phyloP scores from a whole-genome alignment of 2,329 filamentous ascomycete genomes.

The Penicillium verrucosum region DNA sequence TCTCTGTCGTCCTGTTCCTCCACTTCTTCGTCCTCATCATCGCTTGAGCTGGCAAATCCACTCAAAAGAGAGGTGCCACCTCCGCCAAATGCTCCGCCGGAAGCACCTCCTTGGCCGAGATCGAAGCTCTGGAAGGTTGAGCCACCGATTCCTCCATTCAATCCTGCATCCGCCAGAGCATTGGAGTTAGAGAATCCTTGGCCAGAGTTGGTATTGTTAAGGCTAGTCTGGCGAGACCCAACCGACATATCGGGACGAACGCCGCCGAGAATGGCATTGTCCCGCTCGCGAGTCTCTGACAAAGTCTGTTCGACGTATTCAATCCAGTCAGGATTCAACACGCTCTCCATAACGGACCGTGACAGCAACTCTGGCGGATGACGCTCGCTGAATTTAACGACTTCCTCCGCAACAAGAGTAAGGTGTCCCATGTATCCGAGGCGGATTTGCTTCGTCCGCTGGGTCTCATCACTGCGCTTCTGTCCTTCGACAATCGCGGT shows the following conservation, averaged over 20 bases:
- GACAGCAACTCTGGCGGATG: slow-evolving; percentile 86
- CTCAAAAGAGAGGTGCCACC: slow-evolving; percentile 67
- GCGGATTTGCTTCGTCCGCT: slow-evolving; percentile 78
- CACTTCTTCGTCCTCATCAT: slow-evolving; percentile 94
- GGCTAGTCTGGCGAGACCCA: slow-evolving; percentile 68
- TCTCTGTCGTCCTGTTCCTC: slow-evolving; percentile 60
- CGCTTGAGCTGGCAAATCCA: slow-evolving; percentile 90
- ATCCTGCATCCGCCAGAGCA: slow-evolving; percentile 74
- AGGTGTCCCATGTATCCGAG: slow-evolving; percentile 98
- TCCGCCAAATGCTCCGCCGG: slow-evolving; percentile 68
- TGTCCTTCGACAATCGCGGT: slow-evolving; percentile 91
- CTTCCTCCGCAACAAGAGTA: slow-evolving; percentile 94
- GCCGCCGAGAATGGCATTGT: slow-evolving; percentile 96
- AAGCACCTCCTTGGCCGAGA: slow-evolving; percentile 62
- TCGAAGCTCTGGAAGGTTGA: slow-evolving; percentile 61
- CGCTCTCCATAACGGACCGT: slow-evolving; percentile 77
- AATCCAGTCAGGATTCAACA: slow-evolving; percentile 87
- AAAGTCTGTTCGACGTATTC: slow-evolving; percentile 91
- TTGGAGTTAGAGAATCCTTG: slow-evolving; percentile 60
- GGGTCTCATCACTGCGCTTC: slow-evolving; percentile 77
- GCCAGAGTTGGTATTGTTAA: slow-evolving; percentile 57
- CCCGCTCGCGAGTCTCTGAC: slow-evolving; percentile 87
- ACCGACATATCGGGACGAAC: slow-evolving; percentile 88
- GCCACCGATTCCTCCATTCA: slow-evolving; percentile 62
- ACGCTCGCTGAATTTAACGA: slow-evolving; percentile 95